Evolutionary conservation across 2,329 filamentous ascomycete genomes (phyloP), one percentile per base, ranked within the genome.

Genomic region (Escovopsis sp.): DNA sequence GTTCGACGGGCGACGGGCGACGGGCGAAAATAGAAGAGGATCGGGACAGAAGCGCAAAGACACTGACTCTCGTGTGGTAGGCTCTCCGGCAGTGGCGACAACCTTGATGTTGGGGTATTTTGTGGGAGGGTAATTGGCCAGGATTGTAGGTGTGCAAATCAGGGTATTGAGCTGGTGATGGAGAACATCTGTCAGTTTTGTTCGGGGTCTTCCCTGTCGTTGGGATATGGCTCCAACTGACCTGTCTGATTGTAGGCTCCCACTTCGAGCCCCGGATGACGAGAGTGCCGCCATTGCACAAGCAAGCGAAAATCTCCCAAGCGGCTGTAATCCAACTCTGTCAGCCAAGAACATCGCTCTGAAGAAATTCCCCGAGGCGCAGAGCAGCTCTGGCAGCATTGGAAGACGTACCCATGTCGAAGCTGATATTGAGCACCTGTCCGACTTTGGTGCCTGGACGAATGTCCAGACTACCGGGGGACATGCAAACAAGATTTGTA

Each of bases 231-330:
- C 24, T 38, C 27, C 15, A 4, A 47, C 54, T 45, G 41, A 73
- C 68, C 51, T 70, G 57, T 35, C 52, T 49, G 5, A 76, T 55
- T 7, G 66, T 64, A 4, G 60, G 54, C 33, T 63, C 54, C 72
- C 71, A 75, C 37, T 62, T 54, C 2, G 67, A 64, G 2, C 67
- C 70, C 36, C 73, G 61, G 35, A 75, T 58, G 37, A 72, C 59
- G 36, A 76, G 57, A 4, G 71, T 75, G 5, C 72, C 72, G 15
- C 72, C 72, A 38, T 76, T 76, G 56, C 71, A 71, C 20, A 76
- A 55, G 40, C 66, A 69, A 1, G 63, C 66, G 8, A 77, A 63
- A n/a, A 76, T 70, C 47, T 77, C 73, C 73, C 74, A 77, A 11
- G 72, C 72, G 16, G 70, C 73, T 74, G 27, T 4, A 30, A 42